Evolutionary conservation across 495 filamentous ascomycete species (phyloP), one percentile per base, ranked within the genome.

Genomic region (Daldinia decipiens): DNA sequence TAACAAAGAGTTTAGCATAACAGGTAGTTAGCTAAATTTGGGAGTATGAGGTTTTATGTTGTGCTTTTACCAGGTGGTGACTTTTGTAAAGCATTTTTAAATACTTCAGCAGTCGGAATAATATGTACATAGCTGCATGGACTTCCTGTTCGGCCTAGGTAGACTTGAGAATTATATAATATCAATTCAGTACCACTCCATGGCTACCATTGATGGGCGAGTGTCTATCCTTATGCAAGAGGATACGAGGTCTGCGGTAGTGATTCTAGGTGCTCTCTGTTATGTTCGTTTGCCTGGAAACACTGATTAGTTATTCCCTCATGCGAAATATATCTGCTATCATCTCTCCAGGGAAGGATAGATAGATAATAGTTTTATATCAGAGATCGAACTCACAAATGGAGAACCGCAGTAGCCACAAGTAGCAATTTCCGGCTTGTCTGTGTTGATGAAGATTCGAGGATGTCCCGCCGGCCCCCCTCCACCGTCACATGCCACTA

Each of bases 341-440:
- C n/a, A 9, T 38, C 1, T 56, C n/a, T 21, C 51, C n/a, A 7
- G 26, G 5, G 24, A 1, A 47, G 50, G 36, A 13, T 21, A 6
- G 1, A 2, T 39, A 29, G n/a, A 32, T 4, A 6, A 0, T 26
- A n/a, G n/a, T 7, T 19, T 15, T 3, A 27, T n/a, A 24, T 34
- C 9, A 32, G 39, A 31, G 24, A n/a, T 8, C 24, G 19, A 40
- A 88, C 95, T 77, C 85, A 98, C 95, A 77, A 90, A 99, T 71
- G 96, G 95, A 72, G 94, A 76, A n/a, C 95, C 95, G 78, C 95
- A 99, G 83, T 99, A 99, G 65, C 84, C 89, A 84, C 95, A 99
- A 76, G 85, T 85, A 76, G 85, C 87, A 77, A 99, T 97, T 83
- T 97, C 88, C 63, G 95, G 91, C 86, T 98, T 98, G 82, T 99